Evolutionary conservation across 164 flowering plant species (phyloP), one percentile per base, ranked within the genome.

Genomic region (Macadamia tetraphylla): DNA sequence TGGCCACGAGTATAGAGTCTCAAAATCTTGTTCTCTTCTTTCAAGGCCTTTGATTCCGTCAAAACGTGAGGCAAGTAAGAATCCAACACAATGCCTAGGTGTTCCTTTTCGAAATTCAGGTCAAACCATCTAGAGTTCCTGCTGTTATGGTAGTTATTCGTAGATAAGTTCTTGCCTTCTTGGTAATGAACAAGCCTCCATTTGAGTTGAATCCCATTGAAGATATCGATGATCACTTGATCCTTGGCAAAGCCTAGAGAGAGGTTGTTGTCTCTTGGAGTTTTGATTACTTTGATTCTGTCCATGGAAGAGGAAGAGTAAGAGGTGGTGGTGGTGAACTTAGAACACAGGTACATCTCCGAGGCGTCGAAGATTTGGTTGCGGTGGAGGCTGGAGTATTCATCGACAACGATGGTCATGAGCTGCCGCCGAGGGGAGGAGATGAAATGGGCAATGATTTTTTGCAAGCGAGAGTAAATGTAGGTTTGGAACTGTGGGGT

Each of bases 41-140:
- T 64, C 3, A 57, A 0, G 30, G 17, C 11, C 44, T 70, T 64
- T 2, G 35, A 59, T 62, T 61, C 61, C 15, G 12, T 13, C 40
- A 69, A 35, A 30, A 70, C 43, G 40, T 70, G 30, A 55, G 62
- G 66, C 49, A 70, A 12, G 53, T 69, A 63, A 55, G 55, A 42
- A 2, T 31, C 23, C 44, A 69, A 29, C 52, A 70, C 57, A 7
- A 53, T 65, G 2, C 48, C 44, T 30, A 58, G 66, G 43, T 71
- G 65, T 56, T 62, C 66, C 74, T 75, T 79, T 59, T 76, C 62
- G 72, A 81, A 84, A 60, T 74, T 69, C 13, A 84, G 60, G 55
- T 84, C 78, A 11, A 68, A 79, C 44, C 6, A 72, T 30, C 69
- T 58, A 29, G 15, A 23, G 0, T 65, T 83, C 63, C 35, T 48